phyloP scores from a whole-genome alignment of 1,139 yeast genomes.

The Kurtzmaniella quercitrusa region DNA sequence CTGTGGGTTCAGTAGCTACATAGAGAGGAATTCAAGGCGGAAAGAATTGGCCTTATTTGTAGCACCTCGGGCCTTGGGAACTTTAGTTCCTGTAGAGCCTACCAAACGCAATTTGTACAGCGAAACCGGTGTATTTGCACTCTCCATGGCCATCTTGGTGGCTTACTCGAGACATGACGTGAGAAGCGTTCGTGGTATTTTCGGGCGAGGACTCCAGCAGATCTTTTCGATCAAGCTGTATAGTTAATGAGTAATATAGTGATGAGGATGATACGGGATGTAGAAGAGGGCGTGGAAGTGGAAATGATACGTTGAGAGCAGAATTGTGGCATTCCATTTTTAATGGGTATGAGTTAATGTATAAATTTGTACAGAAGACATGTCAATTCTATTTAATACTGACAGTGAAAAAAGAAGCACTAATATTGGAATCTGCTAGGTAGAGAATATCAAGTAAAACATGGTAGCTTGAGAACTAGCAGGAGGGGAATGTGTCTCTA shows the following conservation, averaged over 20 bases:
- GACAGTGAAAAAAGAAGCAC: no score
- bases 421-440: no score
- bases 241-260: constrained; percentile 4
- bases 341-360: no score
- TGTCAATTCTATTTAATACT: no score
- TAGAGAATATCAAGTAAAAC: no score
- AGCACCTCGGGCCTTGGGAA: constrained; percentile 36
- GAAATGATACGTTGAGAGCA: no score
- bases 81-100: constrained; percentile 26
- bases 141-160: constrained; percentile 31
- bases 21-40: constrained; percentile 30
- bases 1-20: constrained; percentile 32
- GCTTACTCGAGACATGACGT: constrained; percentile 27
- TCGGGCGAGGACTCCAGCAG: constrained; percentile 27
- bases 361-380: no score
- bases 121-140: constrained; percentile 27
- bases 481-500: no score
- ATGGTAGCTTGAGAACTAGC: no score
- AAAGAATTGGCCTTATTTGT: constrained; percentile 39
- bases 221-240: constrained; percentile 16
- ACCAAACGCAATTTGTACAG: constrained; percentile 21
- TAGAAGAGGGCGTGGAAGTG: no score
- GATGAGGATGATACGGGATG: no score
- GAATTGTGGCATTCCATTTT: no score
- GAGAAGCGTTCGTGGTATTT: constrained; percentile 30